Evolutionary conservation across 2,329 filamentous ascomycete species (phyloP).

Genomic region (Saccharata proteae): DNA sequence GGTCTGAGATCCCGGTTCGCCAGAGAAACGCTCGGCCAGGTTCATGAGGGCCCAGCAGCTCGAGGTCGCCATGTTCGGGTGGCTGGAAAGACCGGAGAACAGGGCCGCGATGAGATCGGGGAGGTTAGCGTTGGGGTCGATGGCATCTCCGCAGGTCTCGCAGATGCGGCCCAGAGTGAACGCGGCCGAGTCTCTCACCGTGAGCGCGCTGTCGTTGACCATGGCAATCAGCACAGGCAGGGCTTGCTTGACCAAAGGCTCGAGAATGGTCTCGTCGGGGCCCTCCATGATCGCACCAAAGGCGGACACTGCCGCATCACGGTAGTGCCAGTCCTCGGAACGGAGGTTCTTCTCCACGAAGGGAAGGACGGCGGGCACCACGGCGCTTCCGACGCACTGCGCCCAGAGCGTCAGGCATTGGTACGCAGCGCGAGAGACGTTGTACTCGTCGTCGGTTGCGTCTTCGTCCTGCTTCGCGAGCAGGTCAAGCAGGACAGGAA

Average conservation of each 20-base stretch:
- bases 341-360: constrained; percentile 91
- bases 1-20: constrained; percentile 62
- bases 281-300: constrained; percentile 99
- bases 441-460: constrained; percentile 93
- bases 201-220: constrained; percentile 77
- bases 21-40: constrained; percentile 86
- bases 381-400: constrained; percentile 73
- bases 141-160: constrained; percentile 81
- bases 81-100: constrained; percentile 80
- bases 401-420: constrained; percentile 93
- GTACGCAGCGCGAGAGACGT: constrained; percentile 86
- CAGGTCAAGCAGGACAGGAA: constrained; percentile 77
- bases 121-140: constrained; percentile 74
- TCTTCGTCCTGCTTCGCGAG: constrained; percentile 98
- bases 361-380: constrained; percentile 73
- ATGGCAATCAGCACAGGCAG: constrained; percentile 84
- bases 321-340: constrained; percentile 83
- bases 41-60: constrained; percentile 99
- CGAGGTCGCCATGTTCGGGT: constrained; percentile 91
- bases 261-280: constrained; percentile 80
- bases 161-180: constrained; percentile 94
- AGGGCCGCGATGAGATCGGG: constrained; percentile 76
- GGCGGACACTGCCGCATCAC: constrained; percentile 91
- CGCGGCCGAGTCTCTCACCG: constrained; percentile 90
- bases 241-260: constrained; percentile 91